Base-by-base conservation (phyloP, 2,329 filamentous ascomycete genomes). In the Aspergillus transmontanensis region DNA sequence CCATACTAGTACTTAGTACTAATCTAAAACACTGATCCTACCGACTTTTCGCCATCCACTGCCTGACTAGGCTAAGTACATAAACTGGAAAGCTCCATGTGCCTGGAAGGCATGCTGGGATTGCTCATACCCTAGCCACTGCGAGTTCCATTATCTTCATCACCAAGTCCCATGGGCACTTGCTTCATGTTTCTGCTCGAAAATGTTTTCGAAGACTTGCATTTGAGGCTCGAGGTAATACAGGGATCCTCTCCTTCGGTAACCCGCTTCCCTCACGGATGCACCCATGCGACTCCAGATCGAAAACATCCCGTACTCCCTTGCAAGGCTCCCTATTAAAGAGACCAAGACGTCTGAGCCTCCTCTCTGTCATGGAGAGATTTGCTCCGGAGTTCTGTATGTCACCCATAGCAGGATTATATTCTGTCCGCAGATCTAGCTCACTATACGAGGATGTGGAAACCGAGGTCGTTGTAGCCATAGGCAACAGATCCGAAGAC, bases 141-240 rank as follows among this genome's bases (percentile, higher is more conserved):
- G 41, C 28, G 5, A 34, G 10, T 32, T 4, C 4, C 7, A 19
- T 23, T 16, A 23, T 1, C 26, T 16, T 58, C n/a, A 46, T 41
- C 30, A n/a, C 39, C 30, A 26, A 30, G 43, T 32, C 59, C 55
- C 51, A 9, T 54, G 46, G 28, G 28, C 10, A 11, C 16, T 46
- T 45, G 32, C 43, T 41, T 39, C 51, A 4, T 45, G n/a, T 28
- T 46, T 7, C 21, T 55, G 14, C n/a, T 55, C 34, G 12, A 28
- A 16, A 34, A 36, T 58, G 32, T 48, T 43, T 57, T 14, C 64
- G 63, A 16, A 69, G 43, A 19, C 57, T 71, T 51, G 64, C 67
- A 54, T 68, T 69, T 5, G 63, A 61, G 12, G 68, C 69, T 57
- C 66, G 65, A 36, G 69, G 68, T 43, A 71, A 67, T 36, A 71